Conservation (phyloP, 2,329 filamentous ascomycete genomes). For the Fusarium vanettenii region DNA sequence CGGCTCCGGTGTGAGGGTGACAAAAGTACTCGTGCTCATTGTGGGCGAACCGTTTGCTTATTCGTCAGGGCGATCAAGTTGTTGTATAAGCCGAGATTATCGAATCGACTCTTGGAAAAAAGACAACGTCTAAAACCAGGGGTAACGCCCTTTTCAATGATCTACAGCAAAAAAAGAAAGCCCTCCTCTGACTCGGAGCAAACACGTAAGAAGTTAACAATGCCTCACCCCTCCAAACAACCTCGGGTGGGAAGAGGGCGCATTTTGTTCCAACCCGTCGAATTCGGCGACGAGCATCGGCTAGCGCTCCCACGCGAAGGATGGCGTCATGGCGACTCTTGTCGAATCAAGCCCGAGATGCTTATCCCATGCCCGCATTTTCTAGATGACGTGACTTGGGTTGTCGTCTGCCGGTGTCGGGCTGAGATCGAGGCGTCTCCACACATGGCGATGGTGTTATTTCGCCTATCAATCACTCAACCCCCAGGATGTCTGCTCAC, state of each 20-base stretch:
- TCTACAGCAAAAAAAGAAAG: conserved; percentile 4
- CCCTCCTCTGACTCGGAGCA: neutral
- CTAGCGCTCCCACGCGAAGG: conserved; percentile 18
- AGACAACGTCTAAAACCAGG: neutral
- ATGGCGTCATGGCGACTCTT: conserved; percentile 36
- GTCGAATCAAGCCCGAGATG: conserved; percentile 33
- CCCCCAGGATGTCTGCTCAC: conserved; percentile 1
- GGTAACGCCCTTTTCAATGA: conserved; percentile 5
- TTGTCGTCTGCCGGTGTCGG: conserved; percentile 34
- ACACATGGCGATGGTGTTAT: conserved; percentile 43
- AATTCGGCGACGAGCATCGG: neutral
- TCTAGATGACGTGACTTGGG: conserved; percentile 34
- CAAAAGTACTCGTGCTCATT: conserved; percentile 30
- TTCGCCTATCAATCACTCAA: conserved; percentile 43
- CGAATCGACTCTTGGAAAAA: neutral
- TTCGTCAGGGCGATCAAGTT: neutral
- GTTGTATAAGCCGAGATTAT: neutral
- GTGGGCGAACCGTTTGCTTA: neutral
- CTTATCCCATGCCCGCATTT: conserved; percentile 34
- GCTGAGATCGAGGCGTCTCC: conserved; percentile 27
- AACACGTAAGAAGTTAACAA: conserved; percentile 19
- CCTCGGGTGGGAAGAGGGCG: neutral
- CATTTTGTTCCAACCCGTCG: conserved; percentile 13
- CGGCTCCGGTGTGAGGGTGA: conserved; percentile 31
- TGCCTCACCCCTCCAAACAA: neutral